These are phyloP conservation scores for Exophiala oligosperma DNA, from an alignment of 2,329 filamentous ascomycete genomes.

Conservation along the genomic window DNA sequence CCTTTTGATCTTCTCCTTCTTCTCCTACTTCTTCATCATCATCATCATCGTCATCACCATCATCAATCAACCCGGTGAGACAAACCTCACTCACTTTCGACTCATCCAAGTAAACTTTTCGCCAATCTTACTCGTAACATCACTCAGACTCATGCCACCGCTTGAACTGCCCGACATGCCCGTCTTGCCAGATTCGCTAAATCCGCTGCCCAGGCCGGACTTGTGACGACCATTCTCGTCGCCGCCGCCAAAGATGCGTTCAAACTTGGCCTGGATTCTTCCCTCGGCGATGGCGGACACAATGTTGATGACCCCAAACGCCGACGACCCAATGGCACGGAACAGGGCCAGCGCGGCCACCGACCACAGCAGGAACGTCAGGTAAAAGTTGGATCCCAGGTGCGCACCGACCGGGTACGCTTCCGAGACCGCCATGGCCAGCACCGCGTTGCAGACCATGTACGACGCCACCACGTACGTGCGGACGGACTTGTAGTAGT, in stretches of 20 bases:
- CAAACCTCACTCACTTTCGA: slow-evolving; percentile 7
- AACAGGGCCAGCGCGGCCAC: slow-evolving; percentile 86
- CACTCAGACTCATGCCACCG: slow-evolving; percentile 23
- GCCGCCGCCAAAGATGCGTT: slow-evolving; percentile 27
- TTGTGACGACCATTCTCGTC: slow-evolving; percentile 25
- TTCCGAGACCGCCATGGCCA: slow-evolving; percentile 91
- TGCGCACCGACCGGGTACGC: slow-evolving; percentile 72
- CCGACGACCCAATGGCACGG: slow-evolving; percentile 76
- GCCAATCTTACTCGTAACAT: slow-evolving; percentile 25
- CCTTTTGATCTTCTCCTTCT: no score
- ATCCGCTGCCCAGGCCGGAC: slow-evolving; percentile 19
- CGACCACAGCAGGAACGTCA: slow-evolving; percentile 89
- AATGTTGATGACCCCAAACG: slow-evolving; percentile 80
- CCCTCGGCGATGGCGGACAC: slow-evolving; percentile 87
- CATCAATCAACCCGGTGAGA: no score
- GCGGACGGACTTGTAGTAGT: slow-evolving; percentile 95
- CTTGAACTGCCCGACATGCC: slow-evolving; percentile 16
- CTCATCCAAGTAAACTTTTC: slow-evolving; percentile 26
- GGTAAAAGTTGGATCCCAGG: slow-evolving; percentile 75
- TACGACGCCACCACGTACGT: slow-evolving; percentile 97
- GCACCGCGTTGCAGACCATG: slow-evolving; percentile 88
- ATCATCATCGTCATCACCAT: no score
- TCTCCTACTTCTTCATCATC: no score
- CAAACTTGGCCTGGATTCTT: slow-evolving; percentile 59
- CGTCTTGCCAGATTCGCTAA: slow-evolving; percentile 26